These are phyloP conservation scores for Calocera viscosa DNA, from an alignment of 768 basidiomycete species.

Conservation along the genomic window DNA sequence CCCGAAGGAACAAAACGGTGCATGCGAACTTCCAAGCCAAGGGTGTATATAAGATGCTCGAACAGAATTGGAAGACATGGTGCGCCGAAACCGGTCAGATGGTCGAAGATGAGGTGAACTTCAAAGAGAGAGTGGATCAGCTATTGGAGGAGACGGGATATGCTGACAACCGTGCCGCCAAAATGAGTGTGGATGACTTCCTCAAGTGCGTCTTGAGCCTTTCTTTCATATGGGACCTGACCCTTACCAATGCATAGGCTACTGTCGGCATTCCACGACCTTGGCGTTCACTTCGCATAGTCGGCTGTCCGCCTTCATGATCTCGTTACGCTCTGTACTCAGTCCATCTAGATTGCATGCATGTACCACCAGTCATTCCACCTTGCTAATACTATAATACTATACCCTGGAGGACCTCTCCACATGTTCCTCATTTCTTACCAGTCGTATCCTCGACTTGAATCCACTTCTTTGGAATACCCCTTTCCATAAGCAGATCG, in stretches of 20 bases:
- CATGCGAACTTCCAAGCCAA: conserved; percentile 87
- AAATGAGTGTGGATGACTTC: conserved; percentile 88
- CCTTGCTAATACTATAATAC: background rate
- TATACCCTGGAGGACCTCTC: background rate
- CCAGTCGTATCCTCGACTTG: conserved; percentile 34
- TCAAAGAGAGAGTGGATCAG: conserved; percentile 57
- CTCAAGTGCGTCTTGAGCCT: conserved; percentile 48
- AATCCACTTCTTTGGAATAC: conserved; percentile 77
- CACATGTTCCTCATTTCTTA: conserved; percentile 13
- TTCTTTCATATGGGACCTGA: background rate
- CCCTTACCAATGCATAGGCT: conserved; percentile 16
- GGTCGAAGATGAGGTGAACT: conserved; percentile 54
- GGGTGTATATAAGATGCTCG: conserved; percentile 88
- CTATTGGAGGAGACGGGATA: conserved; percentile 60
- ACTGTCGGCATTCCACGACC: conserved; percentile 25
- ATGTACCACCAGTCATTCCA: background rate
- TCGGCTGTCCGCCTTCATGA: background rate
- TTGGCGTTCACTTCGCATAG: conserved; percentile 25
- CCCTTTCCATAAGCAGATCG: conserved; percentile 52
- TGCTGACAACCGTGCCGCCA: conserved; percentile 69
- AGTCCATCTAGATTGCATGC: background rate
- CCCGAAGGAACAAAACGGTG: conserved; percentile 77
- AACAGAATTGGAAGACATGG: conserved; percentile 89
- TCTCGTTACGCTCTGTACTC: background rate
- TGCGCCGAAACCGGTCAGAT: conserved; percentile 57